Percentiles rank a stretch among this genome's conserved stretches.
phyloP scores from a whole-genome alignment of 768 basidiomycete genomes.

The Boletus sp. region DNA sequence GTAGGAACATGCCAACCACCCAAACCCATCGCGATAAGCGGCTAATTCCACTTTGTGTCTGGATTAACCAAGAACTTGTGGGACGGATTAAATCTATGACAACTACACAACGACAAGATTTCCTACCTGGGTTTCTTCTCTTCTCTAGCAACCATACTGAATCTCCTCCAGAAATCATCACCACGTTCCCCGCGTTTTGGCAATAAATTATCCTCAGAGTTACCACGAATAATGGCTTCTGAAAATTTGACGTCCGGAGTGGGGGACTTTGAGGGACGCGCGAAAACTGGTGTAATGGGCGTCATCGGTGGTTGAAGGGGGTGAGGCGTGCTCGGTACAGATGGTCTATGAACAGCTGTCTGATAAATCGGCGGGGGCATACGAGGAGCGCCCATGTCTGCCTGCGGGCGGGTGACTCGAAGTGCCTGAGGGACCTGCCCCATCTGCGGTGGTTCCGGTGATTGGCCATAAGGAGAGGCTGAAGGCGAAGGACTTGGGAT shows the following conservation, averaged over 20 bases:
- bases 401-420: constrained; percentile 18
- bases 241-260: constrained; percentile 48
- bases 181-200: constrained; percentile 70
- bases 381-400: constrained; percentile 19
- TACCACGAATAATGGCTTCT: constrained; percentile 62
- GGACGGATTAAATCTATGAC: not conserved
- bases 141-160: constrained; percentile 79
- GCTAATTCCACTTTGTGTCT: constrained; percentile 55
- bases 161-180: constrained; percentile 85
- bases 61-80: constrained; percentile 61
- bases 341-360: constrained; percentile 29
- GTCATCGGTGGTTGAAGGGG: constrained; percentile 75
- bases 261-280: constrained; percentile 49
- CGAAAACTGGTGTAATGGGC: constrained; percentile 78
- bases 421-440: constrained; percentile 31
- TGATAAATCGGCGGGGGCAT: constrained; percentile 34
- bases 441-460: constrained; percentile 25
- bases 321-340: constrained; percentile 58
- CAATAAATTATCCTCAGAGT: constrained; percentile 64
- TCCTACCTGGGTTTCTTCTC: constrained; percentile 53
- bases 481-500: constrained; percentile 49
- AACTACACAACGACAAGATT: not conserved
- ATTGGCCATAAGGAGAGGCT: constrained; percentile 32
- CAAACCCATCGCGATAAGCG: constrained; percentile 67
- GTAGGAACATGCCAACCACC: constrained; percentile 58